These are phyloP conservation scores for Zoysia japonica DNA, from an alignment of 176 grass and related monocot genomes.

Conservation along the genomic window DNA sequence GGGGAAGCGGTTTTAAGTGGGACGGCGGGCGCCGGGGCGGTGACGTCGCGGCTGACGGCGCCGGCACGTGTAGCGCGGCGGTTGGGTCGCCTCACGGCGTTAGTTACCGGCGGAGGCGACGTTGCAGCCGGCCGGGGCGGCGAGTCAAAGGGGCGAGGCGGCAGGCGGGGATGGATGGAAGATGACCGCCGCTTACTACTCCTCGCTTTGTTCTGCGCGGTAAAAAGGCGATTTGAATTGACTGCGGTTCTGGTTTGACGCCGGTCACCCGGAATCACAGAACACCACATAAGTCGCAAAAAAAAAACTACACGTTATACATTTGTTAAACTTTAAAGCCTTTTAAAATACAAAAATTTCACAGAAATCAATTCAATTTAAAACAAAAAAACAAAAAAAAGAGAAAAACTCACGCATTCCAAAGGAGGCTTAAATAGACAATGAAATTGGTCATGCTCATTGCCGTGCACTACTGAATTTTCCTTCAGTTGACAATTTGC, in stretches of 20 bases:
- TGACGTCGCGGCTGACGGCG: slow-evolving; percentile 33
- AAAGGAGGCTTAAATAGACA: not conserved
- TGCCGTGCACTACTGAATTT: not conserved
- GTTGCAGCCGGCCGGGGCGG: slow-evolving; percentile 3
- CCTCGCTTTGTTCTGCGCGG: slow-evolving; percentile 26
- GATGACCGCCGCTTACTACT: no score
- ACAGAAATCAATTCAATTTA: no score
- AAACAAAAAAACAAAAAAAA: no score
- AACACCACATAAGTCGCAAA: no score
- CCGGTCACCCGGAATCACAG: no score
- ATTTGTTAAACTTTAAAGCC: not conserved
- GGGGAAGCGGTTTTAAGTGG: slow-evolving; percentile 44
- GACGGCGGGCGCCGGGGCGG: slow-evolving; percentile 29
- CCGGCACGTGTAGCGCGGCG: slow-evolving; percentile 6
- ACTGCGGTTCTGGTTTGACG: slow-evolving; percentile 2
- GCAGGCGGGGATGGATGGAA: not conserved
- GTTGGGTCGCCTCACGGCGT: slow-evolving; percentile 41
- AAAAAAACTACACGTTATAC: no score
- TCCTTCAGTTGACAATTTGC: not conserved
- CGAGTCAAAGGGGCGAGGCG: slow-evolving; percentile 15
- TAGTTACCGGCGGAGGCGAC: slow-evolving; percentile 17
- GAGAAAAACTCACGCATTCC: no score
- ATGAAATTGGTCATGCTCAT: not conserved
- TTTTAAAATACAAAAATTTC: not conserved
- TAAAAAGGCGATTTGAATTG: not conserved